Conservation (phyloP, 805 yeast species). For the Lachancea mirantina region DNA sequence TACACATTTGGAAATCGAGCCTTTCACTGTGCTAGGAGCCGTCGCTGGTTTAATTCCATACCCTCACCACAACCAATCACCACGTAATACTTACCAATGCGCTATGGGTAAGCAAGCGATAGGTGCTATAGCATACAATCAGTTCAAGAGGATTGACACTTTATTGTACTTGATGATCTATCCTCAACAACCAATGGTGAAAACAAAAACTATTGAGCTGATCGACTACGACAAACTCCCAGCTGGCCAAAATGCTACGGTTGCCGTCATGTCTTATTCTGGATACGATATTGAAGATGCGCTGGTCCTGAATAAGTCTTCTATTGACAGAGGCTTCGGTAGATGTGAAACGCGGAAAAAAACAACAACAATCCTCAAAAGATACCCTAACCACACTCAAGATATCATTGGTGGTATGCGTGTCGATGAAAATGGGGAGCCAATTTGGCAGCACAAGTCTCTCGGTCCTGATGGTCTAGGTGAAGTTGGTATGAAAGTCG, state of each 20-base stretch:
- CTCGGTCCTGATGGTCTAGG: slow-evolving; percentile 95
- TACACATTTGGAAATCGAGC: slow-evolving; percentile 93
- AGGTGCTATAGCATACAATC: slow-evolving; percentile 97
- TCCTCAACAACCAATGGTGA: slow-evolving; percentile 99
- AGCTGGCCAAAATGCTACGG: slow-evolving; percentile 98
- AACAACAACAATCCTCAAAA: slow-evolving; percentile 80
- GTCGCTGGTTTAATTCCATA: slow-evolving; percentile 98
- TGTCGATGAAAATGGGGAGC: slow-evolving; percentile 70
- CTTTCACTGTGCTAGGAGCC: slow-evolving; percentile 95
- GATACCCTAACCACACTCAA: slow-evolving; percentile 89
- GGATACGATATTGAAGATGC: slow-evolving; percentile 99
- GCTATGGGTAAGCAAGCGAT: slow-evolving; percentile 99
- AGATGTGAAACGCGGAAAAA: slow-evolving; percentile 94
- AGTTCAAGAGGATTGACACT: slow-evolving; percentile 92
- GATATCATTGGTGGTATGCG: slow-evolving; percentile 91
- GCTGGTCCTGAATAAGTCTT: slow-evolving; percentile 83
- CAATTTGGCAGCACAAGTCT: slow-evolving; percentile 79
- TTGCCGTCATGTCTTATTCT: slow-evolving; percentile 97
- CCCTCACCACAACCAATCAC: slow-evolving; percentile 99
- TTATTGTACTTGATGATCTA: slow-evolving; percentile 92
- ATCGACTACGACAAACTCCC: slow-evolving; percentile 94
- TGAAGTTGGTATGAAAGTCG: slow-evolving; percentile 87
- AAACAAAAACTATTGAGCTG: slow-evolving; percentile 91
- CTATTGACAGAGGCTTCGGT: slow-evolving; percentile 94
- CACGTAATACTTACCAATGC: slow-evolving; percentile 98